phyloP scores from a whole-genome alignment of 306 rosid genomes.

The Dalbergia oliveri region DNA sequence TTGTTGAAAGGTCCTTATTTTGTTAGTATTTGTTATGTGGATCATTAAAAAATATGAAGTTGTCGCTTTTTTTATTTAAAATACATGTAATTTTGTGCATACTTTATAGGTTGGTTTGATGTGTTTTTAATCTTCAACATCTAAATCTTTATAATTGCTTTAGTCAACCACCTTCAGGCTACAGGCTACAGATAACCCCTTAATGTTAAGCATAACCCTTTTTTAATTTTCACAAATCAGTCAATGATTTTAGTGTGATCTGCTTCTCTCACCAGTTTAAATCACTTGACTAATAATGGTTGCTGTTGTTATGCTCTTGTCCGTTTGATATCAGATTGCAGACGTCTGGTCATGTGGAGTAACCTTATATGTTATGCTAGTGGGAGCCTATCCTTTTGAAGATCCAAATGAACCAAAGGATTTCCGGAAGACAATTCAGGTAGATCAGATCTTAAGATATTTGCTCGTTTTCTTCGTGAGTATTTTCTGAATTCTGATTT shows the following conservation, averaged over 20 bases:
- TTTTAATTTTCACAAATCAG: not conserved
- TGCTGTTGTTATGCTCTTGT: constrained; percentile 37
- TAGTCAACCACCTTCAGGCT: not conserved
- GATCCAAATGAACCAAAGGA: constrained; percentile 90
- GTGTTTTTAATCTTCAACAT: constrained; percentile 2
- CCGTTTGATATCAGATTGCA: constrained; percentile 68
- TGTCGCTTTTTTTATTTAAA: not conserved
- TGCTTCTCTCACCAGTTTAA: not conserved
- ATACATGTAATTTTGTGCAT: not conserved
- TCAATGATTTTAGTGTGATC: not conserved
- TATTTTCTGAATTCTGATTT: constrained; percentile 39
- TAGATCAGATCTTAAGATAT: constrained; percentile 41
- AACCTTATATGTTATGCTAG: constrained; percentile 87
- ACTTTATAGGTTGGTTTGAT: constrained; percentile 17
- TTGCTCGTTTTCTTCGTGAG: constrained; percentile 3
- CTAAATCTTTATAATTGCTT: not conserved
- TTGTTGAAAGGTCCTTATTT: constrained; percentile 4
- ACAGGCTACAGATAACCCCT: not conserved
- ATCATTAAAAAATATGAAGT: not conserved
- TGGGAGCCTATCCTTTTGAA: constrained; percentile 90
- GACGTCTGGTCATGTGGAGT: constrained; percentile 99
- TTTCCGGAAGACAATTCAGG: constrained; percentile 87
- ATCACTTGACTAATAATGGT: constrained; percentile 1
- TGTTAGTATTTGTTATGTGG: not conserved
- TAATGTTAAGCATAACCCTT: not conserved